phyloP scores from a whole-genome alignment of 2,329 filamentous ascomycete genomes.

The Macrophomina phaseolina region DNA sequence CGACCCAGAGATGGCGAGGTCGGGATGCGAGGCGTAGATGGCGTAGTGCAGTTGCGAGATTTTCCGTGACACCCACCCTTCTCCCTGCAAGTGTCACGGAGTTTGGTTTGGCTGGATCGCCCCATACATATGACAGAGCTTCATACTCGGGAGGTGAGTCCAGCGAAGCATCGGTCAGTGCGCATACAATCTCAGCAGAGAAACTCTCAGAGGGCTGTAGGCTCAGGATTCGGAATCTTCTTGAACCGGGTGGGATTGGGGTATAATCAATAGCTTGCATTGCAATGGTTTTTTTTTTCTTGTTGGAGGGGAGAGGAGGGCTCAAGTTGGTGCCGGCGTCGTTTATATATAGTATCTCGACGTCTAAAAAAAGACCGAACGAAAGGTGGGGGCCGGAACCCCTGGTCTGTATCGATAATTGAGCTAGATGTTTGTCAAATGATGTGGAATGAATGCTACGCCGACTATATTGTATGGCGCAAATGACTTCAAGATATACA shows the following conservation, averaged over 20 bases:
- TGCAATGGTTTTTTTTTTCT: too few species aligned
- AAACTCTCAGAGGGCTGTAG: background rate
- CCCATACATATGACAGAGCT: constrained; percentile 31
- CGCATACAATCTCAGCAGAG: background rate
- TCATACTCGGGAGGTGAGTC: constrained; percentile 21
- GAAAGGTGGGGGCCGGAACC: background rate
- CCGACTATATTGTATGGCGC: too few species aligned
- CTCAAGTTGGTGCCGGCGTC: background rate
- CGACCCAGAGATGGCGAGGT: constrained; percentile 30
- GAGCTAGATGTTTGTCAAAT: background rate
- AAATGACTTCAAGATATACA: background rate
- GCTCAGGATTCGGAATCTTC: background rate
- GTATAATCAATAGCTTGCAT: background rate
- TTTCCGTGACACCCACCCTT: constrained; percentile 22
- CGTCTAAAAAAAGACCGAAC: background rate
- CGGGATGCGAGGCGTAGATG: constrained; percentile 22
- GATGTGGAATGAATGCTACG: background rate
- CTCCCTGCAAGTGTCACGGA: constrained; percentile 22
- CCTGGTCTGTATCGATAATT: background rate
- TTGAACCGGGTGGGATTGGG: background rate
- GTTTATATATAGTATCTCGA: background rate
- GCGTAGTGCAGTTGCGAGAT: constrained; percentile 22
- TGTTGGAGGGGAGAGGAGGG: background rate
- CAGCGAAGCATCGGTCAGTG: background rate
- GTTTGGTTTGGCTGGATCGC: constrained; percentile 10